Conservation (phyloP, 2,329 filamentous ascomycete species). For the Diaporthe australafricana region DNA sequence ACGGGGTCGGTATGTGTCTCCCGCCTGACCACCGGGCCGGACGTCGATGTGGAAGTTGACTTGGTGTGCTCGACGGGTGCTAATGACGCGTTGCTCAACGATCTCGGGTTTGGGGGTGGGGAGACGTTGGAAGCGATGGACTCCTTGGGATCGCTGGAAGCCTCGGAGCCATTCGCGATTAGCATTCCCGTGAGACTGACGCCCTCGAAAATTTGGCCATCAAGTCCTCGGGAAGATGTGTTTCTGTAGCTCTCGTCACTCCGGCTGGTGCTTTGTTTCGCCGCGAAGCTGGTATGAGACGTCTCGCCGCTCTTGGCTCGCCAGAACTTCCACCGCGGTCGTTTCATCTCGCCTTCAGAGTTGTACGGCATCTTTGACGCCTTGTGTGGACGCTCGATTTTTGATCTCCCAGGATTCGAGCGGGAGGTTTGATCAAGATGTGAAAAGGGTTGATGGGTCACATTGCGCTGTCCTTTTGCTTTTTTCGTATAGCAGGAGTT, state of each 20-base stretch:
- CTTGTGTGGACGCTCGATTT: no score
- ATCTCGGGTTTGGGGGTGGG: not conserved
- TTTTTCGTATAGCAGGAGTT: not conserved
- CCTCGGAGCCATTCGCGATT: not conserved
- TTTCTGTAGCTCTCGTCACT: constrained; percentile 1
- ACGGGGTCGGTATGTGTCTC: constrained; percentile 7
- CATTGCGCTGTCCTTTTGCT: not conserved
- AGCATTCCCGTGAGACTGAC: not conserved
- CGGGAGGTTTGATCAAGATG: not conserved
- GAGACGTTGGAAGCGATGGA: not conserved
- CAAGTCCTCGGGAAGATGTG: not conserved
- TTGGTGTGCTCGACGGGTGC: constrained; percentile 12
- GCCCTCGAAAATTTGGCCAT: not conserved
- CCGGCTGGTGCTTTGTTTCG: constrained; percentile 1
- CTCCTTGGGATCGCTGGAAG: constrained; percentile 6
- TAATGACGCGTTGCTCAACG: constrained; percentile 8
- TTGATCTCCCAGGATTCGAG: not conserved
- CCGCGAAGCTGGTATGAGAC: not conserved
- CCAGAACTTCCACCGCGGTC: constrained; percentile 17
- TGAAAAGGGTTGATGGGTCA: not conserved
- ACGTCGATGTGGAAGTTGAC: not conserved
- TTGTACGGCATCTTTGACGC: not conserved
- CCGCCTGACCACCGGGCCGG: constrained; percentile 3
- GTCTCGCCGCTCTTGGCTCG: not conserved
- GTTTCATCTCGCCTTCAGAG: not conserved